phyloP scores from a whole-genome alignment of 192 early-diverging fungal species.

The Linnemannia hyalina region DNA sequence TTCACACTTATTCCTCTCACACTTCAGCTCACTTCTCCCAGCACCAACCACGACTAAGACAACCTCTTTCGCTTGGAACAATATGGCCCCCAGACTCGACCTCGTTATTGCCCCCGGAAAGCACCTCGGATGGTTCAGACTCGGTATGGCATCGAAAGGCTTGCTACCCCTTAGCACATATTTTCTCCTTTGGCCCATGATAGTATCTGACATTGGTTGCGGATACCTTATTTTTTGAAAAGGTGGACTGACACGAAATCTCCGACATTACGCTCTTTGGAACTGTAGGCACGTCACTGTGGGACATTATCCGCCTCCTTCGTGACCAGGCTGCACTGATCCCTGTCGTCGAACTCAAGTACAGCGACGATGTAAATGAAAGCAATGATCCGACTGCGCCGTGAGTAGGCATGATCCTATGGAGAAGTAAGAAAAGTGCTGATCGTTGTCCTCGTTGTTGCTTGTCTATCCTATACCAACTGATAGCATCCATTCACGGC shows the following conservation, averaged over 20 bases:
- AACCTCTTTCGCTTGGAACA: not conserved
- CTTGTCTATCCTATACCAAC: not conserved
- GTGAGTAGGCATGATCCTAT: conserved; percentile 15
- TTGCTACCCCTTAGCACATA: not conserved
- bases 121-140: conserved; percentile 67
- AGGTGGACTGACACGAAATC: not conserved
- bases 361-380: conserved; percentile 67
- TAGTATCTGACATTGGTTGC: not conserved
- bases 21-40: too few relatives aligned
- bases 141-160: conserved; percentile 41
- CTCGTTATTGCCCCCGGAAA: conserved; percentile 66
- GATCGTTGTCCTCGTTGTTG: not conserved
- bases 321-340: conserved; percentile 63
- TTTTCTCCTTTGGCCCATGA: not conserved
- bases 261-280: not conserved
- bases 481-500: conserved; percentile 58
- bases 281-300: conserved; percentile 68
- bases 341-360: conserved; percentile 73
- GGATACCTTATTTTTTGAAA: not conserved
- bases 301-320: conserved; percentile 69
- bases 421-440: not conserved
- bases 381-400: not conserved
- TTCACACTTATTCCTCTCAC: not conserved
- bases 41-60: not conserved
- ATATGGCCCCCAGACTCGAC: conserved; percentile 60